These are phyloP conservation scores for Echria macrotheca DNA, from an alignment of 495 filamentous ascomycete species.

Conservation along the genomic window DNA sequence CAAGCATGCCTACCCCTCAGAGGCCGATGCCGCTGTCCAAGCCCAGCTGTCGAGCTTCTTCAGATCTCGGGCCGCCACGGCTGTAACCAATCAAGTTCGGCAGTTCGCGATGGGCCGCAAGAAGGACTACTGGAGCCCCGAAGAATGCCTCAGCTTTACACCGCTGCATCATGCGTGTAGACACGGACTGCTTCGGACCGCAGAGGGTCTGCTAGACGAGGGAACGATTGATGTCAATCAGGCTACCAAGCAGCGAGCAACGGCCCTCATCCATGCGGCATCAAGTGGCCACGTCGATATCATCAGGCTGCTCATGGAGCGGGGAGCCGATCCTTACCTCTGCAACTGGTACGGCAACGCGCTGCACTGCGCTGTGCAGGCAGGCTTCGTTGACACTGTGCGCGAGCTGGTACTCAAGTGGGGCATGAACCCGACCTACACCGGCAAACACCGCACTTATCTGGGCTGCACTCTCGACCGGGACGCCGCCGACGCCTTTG, in stretches of 20 bases:
- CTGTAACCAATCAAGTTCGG: background rate
- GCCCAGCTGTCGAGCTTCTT: background rate
- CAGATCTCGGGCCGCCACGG: background rate
- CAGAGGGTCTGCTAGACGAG: background rate
- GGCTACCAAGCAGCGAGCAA: background rate
- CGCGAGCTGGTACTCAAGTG: background rate
- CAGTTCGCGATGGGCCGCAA: background rate
- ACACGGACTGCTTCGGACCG: background rate
- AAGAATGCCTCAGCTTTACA: background rate
- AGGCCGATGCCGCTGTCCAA: background rate
- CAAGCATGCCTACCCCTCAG: background rate
- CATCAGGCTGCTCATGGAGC: background rate
- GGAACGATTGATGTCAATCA: background rate
- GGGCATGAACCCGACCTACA: background rate
- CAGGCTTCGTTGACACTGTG: background rate
- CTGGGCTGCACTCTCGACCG: no score
- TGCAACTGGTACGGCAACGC: constrained; percentile 3
- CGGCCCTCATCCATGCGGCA: background rate
- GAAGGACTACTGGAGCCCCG: background rate
- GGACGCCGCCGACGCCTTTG: no score
- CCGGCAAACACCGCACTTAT: background rate
- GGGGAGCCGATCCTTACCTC: constrained; percentile 1
- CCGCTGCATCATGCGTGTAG: background rate
- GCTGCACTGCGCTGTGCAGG: constrained; percentile 3
- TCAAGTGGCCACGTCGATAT: background rate